Base-by-base conservation (phyloP, 805 yeast species). In the Tetrapisispora namnaoensis region DNA sequence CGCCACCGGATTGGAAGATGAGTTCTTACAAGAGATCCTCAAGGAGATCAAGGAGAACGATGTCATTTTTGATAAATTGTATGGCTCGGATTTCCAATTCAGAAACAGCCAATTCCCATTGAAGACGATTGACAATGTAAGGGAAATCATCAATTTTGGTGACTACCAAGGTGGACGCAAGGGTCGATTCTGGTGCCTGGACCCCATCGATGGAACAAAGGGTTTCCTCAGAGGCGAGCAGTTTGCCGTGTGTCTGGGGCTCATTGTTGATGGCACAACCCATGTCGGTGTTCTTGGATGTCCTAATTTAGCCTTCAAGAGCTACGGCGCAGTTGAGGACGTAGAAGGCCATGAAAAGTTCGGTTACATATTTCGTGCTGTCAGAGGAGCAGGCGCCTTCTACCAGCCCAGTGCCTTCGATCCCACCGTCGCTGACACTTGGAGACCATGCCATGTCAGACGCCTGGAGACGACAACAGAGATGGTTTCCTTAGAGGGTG, bases 151-250 rank as follows among this genome's bases (percentile, higher is more conserved):
- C 49, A 96, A 89, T 62, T 68, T 74, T 51, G 99, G 99, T 44
- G 75, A 78, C 59, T 86, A 85, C 37, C 65, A 74, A 52, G 98
- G 97, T 48, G 95, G 97, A 4, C 56, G 69, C 32, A 71, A 66
- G 36, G 95, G 95, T 22, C 74, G 99, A 52, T 80, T 87, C 63
- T 93, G 99, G 99, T 95, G 97, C 0, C 70, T 93, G 60, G 99
- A 93, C 62, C 99, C 99, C 37, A 90, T 93, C 53, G 99, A 93
- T 62, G 99, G 99, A 8, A 93, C 99, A 20, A 93, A 83, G 65
- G 99, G 99, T 0, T 93, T 93, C 63, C 70, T 93, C 48, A 76
- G 99, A 61, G 95, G 96, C 43, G 97, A 90, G 55, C 99, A 93
- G 63, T 93, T 88, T 66, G 97, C 99, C 1, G 95, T 93, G 1